A percentile compares a stretch with the other conserved stretches of the same genome.
Evolutionary conservation across 345 rosid species (phyloP).

Genomic region (Cochlearia excelsa): DNA sequence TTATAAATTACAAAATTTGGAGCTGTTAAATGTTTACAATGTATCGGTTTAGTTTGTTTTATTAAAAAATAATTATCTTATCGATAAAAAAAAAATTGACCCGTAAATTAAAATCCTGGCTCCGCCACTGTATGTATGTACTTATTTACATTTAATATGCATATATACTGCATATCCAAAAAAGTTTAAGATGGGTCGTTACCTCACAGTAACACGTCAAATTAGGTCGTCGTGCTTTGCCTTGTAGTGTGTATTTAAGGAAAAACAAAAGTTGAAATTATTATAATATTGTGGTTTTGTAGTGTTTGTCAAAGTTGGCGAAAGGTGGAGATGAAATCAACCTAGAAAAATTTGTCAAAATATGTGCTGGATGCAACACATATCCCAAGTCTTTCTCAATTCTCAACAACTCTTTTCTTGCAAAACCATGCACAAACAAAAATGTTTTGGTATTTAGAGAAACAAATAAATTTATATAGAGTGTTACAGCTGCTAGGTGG

Average conservation of each 20-base stretch:
- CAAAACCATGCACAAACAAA: conserved; percentile 20
- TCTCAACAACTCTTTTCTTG: conserved; percentile 32
- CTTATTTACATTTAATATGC: no score
- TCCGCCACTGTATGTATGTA: no score
- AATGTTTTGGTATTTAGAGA: conserved; percentile 17
- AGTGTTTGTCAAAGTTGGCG: conserved; percentile 40
- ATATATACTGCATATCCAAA: not conserved
- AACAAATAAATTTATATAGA: conserved; percentile 9
- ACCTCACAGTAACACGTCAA: conserved; percentile 28
- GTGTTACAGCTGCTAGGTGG: conserved; percentile 21
- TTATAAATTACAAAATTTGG: no score
- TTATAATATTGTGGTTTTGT: conserved; percentile 23
- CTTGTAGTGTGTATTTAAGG: conserved; percentile 20
- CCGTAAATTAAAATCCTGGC: no score
- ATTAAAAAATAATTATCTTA: no score
- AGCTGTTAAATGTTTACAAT: no score
- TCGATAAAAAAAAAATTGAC: no score
- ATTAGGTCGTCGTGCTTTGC: conserved; percentile 15
- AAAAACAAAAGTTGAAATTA: conserved; percentile 7
- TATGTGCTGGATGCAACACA: conserved; percentile 37
- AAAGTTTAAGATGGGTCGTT: conserved; percentile 17
- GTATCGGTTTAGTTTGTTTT: no score
- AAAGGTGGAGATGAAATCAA: conserved; percentile 35
- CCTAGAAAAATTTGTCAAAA: conserved; percentile 21
- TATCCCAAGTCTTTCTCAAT: conserved; percentile 22